A percentile compares a stretch with the other conserved stretches of the same genome.
phyloP scores from a whole-genome alignment of 169 alveolate species.

The Cryptosporidium parvum region DNA sequence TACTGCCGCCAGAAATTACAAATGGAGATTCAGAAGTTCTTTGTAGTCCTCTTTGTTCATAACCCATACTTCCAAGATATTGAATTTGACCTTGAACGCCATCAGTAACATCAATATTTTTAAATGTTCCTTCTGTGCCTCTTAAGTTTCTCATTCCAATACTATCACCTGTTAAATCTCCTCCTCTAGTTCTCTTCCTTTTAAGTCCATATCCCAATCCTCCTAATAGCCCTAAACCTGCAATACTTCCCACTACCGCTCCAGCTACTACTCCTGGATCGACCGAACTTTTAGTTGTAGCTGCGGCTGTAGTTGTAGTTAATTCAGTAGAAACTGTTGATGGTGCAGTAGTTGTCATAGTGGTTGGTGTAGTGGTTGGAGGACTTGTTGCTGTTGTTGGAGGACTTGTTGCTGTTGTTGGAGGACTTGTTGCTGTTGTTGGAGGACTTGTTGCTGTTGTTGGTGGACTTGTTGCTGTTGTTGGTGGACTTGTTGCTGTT shows the following conservation, averaged over 20 bases:
- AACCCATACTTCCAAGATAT: neutral
- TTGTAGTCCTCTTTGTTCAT: neutral
- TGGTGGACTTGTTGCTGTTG: neutral
- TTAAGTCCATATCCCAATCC: conserved; percentile 13
- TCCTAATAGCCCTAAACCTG: conserved; percentile 49
- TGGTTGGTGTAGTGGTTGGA: neutral
- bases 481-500: neutral
- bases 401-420: neutral
- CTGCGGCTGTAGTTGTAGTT: neutral
- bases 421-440: neutral
- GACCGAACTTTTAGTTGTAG: neutral
- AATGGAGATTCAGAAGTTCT: too few relatives aligned
- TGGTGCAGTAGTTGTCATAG: neutral
- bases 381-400: neutral
- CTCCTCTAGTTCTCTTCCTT: neutral
- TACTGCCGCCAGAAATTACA: neutral
- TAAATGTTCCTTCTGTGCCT: neutral
- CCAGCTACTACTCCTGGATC: conserved; percentile 62
- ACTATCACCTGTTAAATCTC: neutral
- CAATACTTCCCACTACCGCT: conserved; percentile 55
- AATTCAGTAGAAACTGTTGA: neutral
- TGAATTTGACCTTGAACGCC: neutral
- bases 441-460: too few relatives aligned
- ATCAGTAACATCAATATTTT: neutral
- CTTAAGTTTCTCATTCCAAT: neutral